Conservation (phyloP, 148 eudicot species). For the Pharnaceum exiguum region DNA sequence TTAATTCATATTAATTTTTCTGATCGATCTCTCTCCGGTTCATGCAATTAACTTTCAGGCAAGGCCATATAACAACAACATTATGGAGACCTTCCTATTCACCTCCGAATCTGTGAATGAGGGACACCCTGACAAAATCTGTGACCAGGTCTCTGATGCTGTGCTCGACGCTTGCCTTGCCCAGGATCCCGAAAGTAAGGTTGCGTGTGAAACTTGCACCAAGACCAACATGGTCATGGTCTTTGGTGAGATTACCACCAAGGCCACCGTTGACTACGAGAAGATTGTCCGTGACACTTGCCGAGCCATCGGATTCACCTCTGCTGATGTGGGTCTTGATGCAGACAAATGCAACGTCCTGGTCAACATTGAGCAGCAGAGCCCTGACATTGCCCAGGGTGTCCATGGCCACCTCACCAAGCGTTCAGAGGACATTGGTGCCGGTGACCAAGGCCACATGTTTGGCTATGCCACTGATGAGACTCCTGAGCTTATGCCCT, state of each 20-base stretch:
- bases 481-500: conserved; percentile 66
- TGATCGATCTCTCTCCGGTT: background rate
- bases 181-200: conserved; percentile 69
- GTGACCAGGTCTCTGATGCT: conserved; percentile 67
- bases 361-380: conserved; percentile 61
- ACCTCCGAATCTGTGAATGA: conserved; percentile 72
- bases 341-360: conserved; percentile 68
- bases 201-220: conserved; percentile 59
- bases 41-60: conserved; percentile 13
- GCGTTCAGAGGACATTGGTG: conserved; percentile 61
- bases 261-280: conserved; percentile 59
- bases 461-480: conserved; percentile 68
- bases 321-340: conserved; percentile 60
- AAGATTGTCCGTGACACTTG: conserved; percentile 69
- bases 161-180: conserved; percentile 69
- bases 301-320: conserved; percentile 51
- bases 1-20: background rate
- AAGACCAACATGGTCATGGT: conserved; percentile 66
- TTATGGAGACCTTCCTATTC: conserved; percentile 69
- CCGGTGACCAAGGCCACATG: conserved; percentile 64
- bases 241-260: conserved; percentile 65
- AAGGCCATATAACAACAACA: too few species aligned
- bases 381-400: conserved; percentile 65
- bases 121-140: conserved; percentile 72
- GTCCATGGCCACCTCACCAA: conserved; percentile 61